phyloP scores from a whole-genome alignment of 208 protist species.

The Trypanosoma vivax region DNA sequence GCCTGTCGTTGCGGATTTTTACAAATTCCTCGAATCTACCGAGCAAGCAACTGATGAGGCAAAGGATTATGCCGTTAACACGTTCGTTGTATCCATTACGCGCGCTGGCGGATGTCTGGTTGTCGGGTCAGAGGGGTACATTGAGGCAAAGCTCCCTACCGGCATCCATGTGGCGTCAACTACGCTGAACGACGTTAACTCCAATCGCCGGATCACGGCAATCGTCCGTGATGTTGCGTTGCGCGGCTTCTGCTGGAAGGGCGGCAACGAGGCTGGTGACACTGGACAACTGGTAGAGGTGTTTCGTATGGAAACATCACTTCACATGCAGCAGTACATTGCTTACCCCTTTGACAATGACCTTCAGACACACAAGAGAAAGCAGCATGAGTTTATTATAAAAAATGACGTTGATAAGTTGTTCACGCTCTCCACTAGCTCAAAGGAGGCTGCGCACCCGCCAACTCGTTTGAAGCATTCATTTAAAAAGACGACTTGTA shows the following conservation, averaged over 20 bases:
- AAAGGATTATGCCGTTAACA: conserved; percentile 80
- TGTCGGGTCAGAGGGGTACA: conserved; percentile 44
- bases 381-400: conserved; percentile 62
- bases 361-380: conserved; percentile 45
- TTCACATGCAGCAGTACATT: conserved; percentile 61
- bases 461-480: no score
- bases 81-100: conserved; percentile 31
- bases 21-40: conserved; percentile 51
- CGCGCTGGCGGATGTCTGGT: conserved; percentile 32
- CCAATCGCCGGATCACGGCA: conserved; percentile 59
- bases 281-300: conserved; percentile 46
- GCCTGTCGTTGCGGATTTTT: conserved; percentile 39
- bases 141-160: conserved; percentile 46
- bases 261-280: conserved; percentile 14
- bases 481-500: no score
- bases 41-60: conserved; percentile 47
- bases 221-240: conserved; percentile 31
- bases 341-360: conserved; percentile 78
- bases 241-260: conserved; percentile 29
- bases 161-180: conserved; percentile 58
- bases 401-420: conserved; percentile 71
- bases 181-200: conserved; percentile 80
- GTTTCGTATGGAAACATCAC: conserved; percentile 53
- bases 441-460: neutral
- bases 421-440: conserved; percentile 8